Conservation (phyloP, 768 basidiomycete genomes). For the Suillus discolor region DNA sequence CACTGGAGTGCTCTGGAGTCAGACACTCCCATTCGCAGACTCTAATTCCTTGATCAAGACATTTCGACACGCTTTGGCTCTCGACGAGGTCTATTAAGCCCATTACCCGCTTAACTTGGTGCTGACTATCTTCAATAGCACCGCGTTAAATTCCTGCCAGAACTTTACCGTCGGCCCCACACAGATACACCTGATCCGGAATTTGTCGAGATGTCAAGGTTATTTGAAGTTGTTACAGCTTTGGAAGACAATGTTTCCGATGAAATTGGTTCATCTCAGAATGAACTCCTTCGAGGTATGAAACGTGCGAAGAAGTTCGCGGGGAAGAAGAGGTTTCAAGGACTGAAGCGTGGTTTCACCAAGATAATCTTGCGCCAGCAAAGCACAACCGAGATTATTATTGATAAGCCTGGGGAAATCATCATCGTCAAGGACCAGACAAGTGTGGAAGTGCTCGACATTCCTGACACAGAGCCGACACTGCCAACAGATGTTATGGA, state of each 20-base stretch:
- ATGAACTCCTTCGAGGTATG: not conserved
- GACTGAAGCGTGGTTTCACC: not conserved
- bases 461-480: not conserved
- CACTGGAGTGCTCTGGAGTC: constrained; percentile 64
- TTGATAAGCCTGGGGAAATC: not conserved
- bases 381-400: not conserved
- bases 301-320: constrained; percentile 5
- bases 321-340: not conserved
- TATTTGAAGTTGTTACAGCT: not conserved
- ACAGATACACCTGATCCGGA: constrained; percentile 31
- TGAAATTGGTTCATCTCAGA: not conserved
- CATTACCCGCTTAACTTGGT: not conserved
- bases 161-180: constrained; percentile 52
- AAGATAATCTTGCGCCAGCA: not conserved
- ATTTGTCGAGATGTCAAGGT: constrained; percentile 18
- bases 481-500: constrained; percentile 59
- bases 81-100: constrained; percentile 62
- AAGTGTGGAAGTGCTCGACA: not conserved
- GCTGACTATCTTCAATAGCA: constrained; percentile 42
- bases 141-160: constrained; percentile 67
- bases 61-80: constrained; percentile 76
- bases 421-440: not conserved
- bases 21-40: constrained; percentile 67
- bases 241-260: not conserved
- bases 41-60: constrained; percentile 64